Evolutionary conservation across 495 filamentous ascomycete species (phyloP).

Genomic region (Trichocladium antarcticum): DNA sequence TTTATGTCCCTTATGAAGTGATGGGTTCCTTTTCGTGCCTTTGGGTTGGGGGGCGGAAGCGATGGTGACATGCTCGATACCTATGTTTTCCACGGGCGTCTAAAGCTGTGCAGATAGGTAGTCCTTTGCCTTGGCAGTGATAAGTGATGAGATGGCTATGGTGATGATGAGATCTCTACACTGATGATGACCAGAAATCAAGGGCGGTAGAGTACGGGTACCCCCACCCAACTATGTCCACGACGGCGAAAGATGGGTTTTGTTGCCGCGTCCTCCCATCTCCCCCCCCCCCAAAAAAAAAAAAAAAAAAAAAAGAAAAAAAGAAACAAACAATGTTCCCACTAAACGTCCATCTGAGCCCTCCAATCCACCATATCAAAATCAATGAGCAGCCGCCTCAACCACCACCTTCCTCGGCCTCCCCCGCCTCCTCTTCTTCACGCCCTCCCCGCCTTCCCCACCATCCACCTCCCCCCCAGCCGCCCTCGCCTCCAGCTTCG

Average conservation of each 20-base stretch:
- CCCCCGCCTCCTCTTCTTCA: not conserved
- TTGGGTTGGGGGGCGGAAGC: not conserved
- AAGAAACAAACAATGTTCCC: no score
- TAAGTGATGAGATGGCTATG: no score
- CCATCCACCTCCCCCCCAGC: not conserved
- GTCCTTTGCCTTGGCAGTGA: not conserved
- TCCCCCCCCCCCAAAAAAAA: not conserved
- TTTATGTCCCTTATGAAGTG: not conserved
- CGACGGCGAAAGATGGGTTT: no score
- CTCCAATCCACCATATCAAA: not conserved
- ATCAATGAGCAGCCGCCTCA: not conserved
- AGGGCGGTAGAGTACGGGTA: no score
- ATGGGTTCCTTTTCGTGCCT: not conserved
- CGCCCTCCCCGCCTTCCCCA: not conserved
- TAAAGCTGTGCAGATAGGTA: no score
- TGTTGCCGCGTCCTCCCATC: no score
- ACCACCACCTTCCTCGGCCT: not conserved
- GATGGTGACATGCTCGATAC: slow-evolving; percentile 7
- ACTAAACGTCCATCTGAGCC: not conserved
- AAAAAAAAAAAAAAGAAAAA: no score
- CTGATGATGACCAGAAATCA: no score
- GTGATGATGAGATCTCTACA: no score
- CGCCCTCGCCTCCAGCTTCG: not conserved
- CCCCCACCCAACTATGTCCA: no score
- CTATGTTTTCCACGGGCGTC: not conserved